Conservation (phyloP, 345 rosid species). For the Eutrema heterophyllum region DNA sequence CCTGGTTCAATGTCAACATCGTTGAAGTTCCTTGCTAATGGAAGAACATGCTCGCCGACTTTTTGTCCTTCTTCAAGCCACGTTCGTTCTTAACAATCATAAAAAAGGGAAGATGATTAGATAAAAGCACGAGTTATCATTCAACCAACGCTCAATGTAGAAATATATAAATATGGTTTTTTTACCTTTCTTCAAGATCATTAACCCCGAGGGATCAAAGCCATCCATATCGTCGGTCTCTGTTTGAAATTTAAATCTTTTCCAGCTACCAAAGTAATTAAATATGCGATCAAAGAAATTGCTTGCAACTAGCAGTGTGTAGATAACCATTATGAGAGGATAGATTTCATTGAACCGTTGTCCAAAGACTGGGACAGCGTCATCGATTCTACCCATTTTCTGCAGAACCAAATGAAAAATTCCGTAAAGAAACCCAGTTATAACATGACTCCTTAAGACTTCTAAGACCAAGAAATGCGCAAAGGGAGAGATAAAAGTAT, state of each 20-base stretch:
- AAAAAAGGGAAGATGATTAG: neutral
- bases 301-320: conserved; percentile 87
- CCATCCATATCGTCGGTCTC: conserved; percentile 88
- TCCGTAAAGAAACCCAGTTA: conserved; percentile 10
- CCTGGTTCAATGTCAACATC: conserved; percentile 63
- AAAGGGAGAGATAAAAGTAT: neutral
- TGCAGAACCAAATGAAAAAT: conserved; percentile 38
- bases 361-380: conserved; percentile 82
- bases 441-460: neutral
- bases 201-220: conserved; percentile 88
- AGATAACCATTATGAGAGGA: conserved; percentile 96
- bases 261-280: conserved; percentile 94
- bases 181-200: conserved; percentile 82
- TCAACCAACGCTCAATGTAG: neutral
- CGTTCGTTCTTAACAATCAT: conserved; percentile 51
- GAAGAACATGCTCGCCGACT: conserved; percentile 90
- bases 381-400: conserved; percentile 94
- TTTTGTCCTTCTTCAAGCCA: conserved; percentile 87
- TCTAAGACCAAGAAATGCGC: neutral
- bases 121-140: neutral
- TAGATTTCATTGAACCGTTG: conserved; percentile 81
- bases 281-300: conserved; percentile 86
- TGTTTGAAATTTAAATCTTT: conserved; percentile 74
- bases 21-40: conserved; percentile 83
- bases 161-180: neutral